Conservation (phyloP, 331 rosid genomes). For the Spiraea crenata region DNA sequence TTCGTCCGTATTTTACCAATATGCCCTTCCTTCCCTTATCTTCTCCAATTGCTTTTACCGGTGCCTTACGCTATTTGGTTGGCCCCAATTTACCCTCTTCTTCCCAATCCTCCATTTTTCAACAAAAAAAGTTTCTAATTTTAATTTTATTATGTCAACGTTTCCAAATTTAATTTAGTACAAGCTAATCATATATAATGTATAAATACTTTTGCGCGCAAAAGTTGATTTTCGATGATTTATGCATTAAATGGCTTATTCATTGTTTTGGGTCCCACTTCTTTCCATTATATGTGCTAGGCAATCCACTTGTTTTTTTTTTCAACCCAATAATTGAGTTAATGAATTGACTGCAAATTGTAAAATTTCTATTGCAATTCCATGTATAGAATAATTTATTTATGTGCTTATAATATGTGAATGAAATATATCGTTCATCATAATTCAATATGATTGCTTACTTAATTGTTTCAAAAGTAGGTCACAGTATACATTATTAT, state of each 20-base stretch:
- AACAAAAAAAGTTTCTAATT: background rate
- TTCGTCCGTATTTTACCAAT: constrained; percentile 15
- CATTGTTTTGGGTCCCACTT: constrained; percentile 43
- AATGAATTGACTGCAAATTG: constrained; percentile 25
- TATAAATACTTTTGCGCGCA: constrained; percentile 13
- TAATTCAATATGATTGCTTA: too few relatives aligned
- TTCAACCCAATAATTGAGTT: constrained; percentile 49
- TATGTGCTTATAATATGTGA: too few relatives aligned
- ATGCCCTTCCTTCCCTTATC: constrained; percentile 17
- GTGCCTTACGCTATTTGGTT: background rate
- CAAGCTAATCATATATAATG: background rate
- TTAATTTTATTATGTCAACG: too few relatives aligned
- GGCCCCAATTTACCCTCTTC: constrained; percentile 24
- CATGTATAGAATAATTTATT: too few relatives aligned
- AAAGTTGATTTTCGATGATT: constrained; percentile 32
- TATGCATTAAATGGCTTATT: constrained; percentile 51
- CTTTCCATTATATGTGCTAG: constrained; percentile 34
- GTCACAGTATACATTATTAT: too few relatives aligned
- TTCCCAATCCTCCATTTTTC: background rate
- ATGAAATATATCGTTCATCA: too few relatives aligned
- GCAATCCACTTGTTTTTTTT: constrained; percentile 46
- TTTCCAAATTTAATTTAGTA: constrained; percentile 3
- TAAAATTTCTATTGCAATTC: background rate
- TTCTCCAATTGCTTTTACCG: background rate
- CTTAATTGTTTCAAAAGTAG: too few relatives aligned